Evolutionary conservation across 768 basidiomycete species (phyloP).

Genomic region (Strobilomyces confusus): DNA sequence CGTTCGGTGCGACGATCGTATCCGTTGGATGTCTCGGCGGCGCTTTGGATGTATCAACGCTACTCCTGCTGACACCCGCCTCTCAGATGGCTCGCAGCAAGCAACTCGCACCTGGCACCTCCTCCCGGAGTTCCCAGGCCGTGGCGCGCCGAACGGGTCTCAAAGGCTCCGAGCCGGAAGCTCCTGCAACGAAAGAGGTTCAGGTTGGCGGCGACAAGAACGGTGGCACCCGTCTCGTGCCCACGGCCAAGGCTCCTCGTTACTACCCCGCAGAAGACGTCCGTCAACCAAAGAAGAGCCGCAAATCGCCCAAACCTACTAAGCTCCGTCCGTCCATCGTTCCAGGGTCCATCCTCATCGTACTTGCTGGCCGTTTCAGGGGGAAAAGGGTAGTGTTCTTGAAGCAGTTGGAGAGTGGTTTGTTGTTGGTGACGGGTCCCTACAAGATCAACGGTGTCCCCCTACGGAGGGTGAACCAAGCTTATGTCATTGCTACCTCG

Average conservation of each 20-base stretch:
- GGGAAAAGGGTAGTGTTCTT: conserved; percentile 98
- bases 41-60: conserved; percentile 34
- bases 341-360: conserved; percentile 91
- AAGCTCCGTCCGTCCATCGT: conserved; percentile 83
- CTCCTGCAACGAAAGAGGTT: conserved; percentile 68
- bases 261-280: conserved; percentile 97
- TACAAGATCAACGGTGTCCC: conserved; percentile 99
- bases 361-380: conserved; percentile 95
- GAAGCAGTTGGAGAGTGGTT: conserved; percentile 89
- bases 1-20: conserved; percentile 4
- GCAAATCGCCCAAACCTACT: conserved; percentile 79
- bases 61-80: conserved; percentile 16
- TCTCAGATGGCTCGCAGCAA: conserved; percentile 81
- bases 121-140: conserved; percentile 80
- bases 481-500: conserved; percentile 97
- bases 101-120: conserved; percentile 76
- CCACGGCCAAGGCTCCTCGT: conserved; percentile 78
- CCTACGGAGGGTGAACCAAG: conserved; percentile 95
- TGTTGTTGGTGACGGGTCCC: conserved; percentile 94
- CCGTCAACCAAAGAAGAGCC: conserved; percentile 83
- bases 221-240: conserved; percentile 82
- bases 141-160: conserved; percentile 76
- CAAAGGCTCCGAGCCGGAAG: conserved; percentile 71
- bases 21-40: conserved; percentile 32
- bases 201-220: conserved; percentile 88